Percentiles rank a stretch among this genome's conserved stretches.
Conservation (phyloP, 2,329 filamentous ascomycete genomes). For the Ceratocystis eucalypticola region DNA sequence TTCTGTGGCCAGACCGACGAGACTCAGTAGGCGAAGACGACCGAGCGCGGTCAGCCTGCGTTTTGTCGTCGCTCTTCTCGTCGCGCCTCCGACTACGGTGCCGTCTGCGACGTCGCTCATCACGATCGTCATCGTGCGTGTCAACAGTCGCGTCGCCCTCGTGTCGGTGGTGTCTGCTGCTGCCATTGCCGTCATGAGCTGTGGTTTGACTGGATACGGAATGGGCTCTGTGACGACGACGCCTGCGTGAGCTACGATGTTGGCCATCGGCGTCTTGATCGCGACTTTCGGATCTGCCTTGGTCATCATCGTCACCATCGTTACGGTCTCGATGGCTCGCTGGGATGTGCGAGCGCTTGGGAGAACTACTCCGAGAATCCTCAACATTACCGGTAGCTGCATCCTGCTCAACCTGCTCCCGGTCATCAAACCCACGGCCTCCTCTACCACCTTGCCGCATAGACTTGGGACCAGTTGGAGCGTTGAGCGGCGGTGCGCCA, state of each 20-base stretch:
- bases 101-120: conserved; percentile 29
- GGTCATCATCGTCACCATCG: conserved; percentile 10
- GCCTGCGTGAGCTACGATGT: conserved; percentile 15
- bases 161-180: conserved; percentile 11
- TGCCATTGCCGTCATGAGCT: conserved; percentile 16
- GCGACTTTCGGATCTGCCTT: conserved; percentile 18
- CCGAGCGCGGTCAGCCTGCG: conserved; percentile 41
- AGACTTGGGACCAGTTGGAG: conserved; percentile 84
- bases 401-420: conserved; percentile 22
- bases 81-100: conserved; percentile 37
- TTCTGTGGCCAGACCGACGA: conserved; percentile 40
- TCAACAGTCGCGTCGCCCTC: conserved; percentile 6
- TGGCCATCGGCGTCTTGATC: conserved; percentile 17
- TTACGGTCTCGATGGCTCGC: conserved; percentile 15
- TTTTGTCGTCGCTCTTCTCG: conserved; percentile 35
- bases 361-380: conserved; percentile 37
- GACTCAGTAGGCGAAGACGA: conserved; percentile 51
- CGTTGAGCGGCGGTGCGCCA: conserved; percentile 43
- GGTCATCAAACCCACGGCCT: conserved; percentile 33
- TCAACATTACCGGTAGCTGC: conserved; percentile 6
- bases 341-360: conserved; percentile 25
- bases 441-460: conserved; percentile 67
- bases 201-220: conserved; percentile 23
- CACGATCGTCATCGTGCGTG: conserved; percentile 8
- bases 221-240: conserved; percentile 25